Evolutionary conservation across 2,329 filamentous ascomycete genomes (phyloP).

Genomic region (Colletotrichum falcatum): DNA sequence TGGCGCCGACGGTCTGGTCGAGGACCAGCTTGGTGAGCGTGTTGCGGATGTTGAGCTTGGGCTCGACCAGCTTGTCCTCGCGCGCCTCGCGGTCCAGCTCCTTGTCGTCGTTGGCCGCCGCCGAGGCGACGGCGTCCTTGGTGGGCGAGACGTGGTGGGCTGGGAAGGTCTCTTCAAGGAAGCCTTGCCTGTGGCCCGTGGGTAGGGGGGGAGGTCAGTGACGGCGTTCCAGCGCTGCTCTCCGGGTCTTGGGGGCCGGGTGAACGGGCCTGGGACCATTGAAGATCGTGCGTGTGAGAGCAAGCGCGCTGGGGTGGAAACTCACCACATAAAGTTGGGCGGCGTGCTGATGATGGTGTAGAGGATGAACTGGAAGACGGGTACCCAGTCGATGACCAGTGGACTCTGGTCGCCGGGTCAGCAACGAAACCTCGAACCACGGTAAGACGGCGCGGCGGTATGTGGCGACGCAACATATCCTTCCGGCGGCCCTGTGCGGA

Average conservation of each 20-base stretch:
- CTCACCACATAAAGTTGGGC: conserved; percentile 85
- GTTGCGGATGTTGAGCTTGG: conserved; percentile 70
- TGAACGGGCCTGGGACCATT: neutral
- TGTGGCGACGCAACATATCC: neutral
- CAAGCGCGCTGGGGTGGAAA: conserved; percentile 23
- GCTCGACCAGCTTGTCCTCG: conserved; percentile 57
- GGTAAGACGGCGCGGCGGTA: neutral
- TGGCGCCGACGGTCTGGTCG: conserved; percentile 76
- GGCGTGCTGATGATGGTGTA: conserved; percentile 81
- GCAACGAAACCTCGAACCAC: neutral
- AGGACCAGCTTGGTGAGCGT: conserved; percentile 75
- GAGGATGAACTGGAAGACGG: conserved; percentile 81
- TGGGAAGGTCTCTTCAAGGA: conserved; percentile 80
- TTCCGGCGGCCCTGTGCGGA: neutral
- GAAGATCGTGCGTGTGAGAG: neutral
- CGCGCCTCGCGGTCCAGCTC: conserved; percentile 51
- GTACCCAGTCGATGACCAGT: conserved; percentile 72
- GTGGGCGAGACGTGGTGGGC: conserved; percentile 65
- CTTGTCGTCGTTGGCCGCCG: conserved; percentile 56
- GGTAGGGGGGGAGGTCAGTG: conserved; percentile 9
- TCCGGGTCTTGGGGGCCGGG: neutral
- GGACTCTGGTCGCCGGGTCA: conserved; percentile 58
- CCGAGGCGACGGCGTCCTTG: conserved; percentile 53
- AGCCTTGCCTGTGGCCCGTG: conserved; percentile 70
- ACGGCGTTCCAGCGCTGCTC: neutral